A percentile compares a stretch with the other conserved stretches of the same genome.
Conservation (phyloP, 139 green algal genomes). For the Mesostigma viride region DNA sequence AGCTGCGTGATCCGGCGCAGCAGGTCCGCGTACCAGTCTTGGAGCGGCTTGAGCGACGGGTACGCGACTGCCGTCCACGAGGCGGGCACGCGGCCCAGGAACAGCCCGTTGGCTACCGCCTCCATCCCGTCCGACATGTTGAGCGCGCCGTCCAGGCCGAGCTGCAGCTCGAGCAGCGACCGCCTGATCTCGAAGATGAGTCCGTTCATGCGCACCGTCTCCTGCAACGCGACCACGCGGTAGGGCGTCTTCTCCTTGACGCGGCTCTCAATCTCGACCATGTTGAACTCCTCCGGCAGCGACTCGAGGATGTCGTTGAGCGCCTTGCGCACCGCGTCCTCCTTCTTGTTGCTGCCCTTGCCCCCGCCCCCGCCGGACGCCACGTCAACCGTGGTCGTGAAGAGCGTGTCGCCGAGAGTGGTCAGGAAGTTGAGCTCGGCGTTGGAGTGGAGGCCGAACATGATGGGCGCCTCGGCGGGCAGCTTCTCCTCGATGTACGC, state of each 20-base stretch:
- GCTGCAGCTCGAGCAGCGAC: slow-evolving; percentile 32
- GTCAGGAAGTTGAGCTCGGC: slow-evolving; percentile 86
- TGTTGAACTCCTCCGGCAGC: slow-evolving; percentile 50
- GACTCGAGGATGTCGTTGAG: slow-evolving; percentile 46
- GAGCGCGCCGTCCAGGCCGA: slow-evolving; percentile 45
- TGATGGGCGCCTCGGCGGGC: slow-evolving; percentile 62
- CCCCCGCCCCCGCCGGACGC: slow-evolving; percentile 54
- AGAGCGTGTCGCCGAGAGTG: slow-evolving; percentile 70
- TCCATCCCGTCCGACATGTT: slow-evolving; percentile 59
- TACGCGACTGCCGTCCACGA: slow-evolving; percentile 53
- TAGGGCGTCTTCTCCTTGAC: slow-evolving; percentile 72
- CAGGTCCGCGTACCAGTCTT: slow-evolving; percentile 53
- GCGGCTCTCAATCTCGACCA: slow-evolving; percentile 51
- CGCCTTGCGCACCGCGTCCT: slow-evolving; percentile 42
- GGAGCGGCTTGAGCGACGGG: slow-evolving; percentile 58
- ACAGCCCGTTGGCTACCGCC: slow-evolving; percentile 32
- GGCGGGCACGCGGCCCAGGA: slow-evolving; percentile 43
- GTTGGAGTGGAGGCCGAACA: slow-evolving; percentile 83
- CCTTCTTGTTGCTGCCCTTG: slow-evolving; percentile 41
- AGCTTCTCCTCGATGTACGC: slow-evolving; percentile 66
- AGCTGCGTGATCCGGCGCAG: slow-evolving; percentile 47
- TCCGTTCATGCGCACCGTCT: slow-evolving; percentile 66
- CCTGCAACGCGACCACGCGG: slow-evolving; percentile 61
- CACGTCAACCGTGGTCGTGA: slow-evolving; percentile 51
- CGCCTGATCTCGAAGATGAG: slow-evolving; percentile 47